These are phyloP conservation scores for Colletotrichum sp. DNA, from an alignment of 2,329 filamentous ascomycete genomes.

Conservation along the genomic window DNA sequence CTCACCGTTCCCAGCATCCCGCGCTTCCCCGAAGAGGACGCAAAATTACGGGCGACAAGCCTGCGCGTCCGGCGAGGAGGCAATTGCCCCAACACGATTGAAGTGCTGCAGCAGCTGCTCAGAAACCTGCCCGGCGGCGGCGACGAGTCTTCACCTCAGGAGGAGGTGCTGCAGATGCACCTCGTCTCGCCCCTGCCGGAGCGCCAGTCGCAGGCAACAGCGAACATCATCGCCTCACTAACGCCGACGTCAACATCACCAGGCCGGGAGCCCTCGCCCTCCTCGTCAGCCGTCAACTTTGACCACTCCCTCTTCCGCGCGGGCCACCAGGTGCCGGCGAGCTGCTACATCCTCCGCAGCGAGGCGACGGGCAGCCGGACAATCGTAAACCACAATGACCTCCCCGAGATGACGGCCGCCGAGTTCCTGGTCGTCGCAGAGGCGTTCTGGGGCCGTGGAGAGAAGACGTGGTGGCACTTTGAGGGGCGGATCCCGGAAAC, in stretches of 20 bases:
- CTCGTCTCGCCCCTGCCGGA: constrained; percentile 61
- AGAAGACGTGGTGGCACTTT: constrained; percentile 68
- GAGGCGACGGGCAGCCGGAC: constrained; percentile 65
- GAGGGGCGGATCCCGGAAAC: constrained; percentile 70
- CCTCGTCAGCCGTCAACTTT: constrained; percentile 49
- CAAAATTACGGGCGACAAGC: constrained; percentile 70
- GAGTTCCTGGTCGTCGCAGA: constrained; percentile 60
- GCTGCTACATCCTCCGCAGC: constrained; percentile 73
- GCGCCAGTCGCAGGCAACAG: constrained; percentile 52
- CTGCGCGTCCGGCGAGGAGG: constrained; percentile 69
- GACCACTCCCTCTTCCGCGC: constrained; percentile 64
- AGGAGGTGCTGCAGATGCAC: constrained; percentile 35
- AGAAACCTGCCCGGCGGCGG: constrained; percentile 2
- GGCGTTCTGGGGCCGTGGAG: constrained; percentile 34
- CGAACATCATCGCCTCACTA: constrained; percentile 60
- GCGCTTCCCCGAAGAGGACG: constrained; percentile 72
- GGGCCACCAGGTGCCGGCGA: constrained; percentile 60
- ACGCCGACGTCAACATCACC: constrained; percentile 27
- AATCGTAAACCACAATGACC: constrained; percentile 71
- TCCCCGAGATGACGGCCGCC: constrained; percentile 68
- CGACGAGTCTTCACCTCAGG: neutral
- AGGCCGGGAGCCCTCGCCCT: constrained; percentile 11
- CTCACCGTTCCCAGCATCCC: constrained; percentile 57
- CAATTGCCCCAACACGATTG: constrained; percentile 74
- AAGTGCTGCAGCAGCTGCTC: constrained; percentile 72